Evolutionary conservation across 2,329 filamentous ascomycete species (phyloP).

Genomic region (Madurella mycetomatis): DNA sequence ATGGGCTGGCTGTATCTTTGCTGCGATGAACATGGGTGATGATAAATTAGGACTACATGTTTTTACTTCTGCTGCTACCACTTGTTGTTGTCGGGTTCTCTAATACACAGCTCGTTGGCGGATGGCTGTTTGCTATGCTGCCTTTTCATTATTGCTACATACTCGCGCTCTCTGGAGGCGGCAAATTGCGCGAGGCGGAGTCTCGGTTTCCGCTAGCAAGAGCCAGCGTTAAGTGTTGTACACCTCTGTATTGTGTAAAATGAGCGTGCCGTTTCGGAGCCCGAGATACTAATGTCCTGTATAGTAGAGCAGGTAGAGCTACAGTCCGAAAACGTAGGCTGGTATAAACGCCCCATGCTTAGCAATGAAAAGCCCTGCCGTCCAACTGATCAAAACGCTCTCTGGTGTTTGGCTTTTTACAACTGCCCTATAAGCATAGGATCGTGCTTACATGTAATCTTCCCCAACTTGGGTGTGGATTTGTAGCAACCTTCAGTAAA

Average conservation of each 20-base stretch:
- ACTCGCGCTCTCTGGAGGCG: background rate
- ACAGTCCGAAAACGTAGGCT: too few relatives aligned
- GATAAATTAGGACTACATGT: background rate
- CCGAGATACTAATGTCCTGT: too few relatives aligned
- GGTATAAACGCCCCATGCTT: background rate
- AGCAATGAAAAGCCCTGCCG: background rate
- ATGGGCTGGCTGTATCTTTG: background rate
- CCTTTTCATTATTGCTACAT: background rate
- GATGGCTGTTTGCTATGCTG: background rate
- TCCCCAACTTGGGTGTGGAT: too few relatives aligned
- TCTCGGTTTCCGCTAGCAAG: background rate
- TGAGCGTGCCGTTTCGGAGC: background rate
- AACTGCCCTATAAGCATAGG: too few relatives aligned
- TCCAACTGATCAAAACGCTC: too few relatives aligned
- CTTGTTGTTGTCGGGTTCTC: background rate
- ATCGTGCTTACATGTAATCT: too few relatives aligned
- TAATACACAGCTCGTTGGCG: background rate
- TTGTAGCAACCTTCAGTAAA: background rate
- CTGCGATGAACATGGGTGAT: background rate
- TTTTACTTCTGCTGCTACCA: background rate
- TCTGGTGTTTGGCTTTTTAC: too few relatives aligned
- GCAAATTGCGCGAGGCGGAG: background rate
- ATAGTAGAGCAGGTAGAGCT: too few relatives aligned
- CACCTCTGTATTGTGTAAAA: background rate
- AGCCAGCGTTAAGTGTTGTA: background rate